Base-by-base conservation (phyloP, 2,329 filamentous ascomycete genomes). In the Xylariaceae sp. region DNA sequence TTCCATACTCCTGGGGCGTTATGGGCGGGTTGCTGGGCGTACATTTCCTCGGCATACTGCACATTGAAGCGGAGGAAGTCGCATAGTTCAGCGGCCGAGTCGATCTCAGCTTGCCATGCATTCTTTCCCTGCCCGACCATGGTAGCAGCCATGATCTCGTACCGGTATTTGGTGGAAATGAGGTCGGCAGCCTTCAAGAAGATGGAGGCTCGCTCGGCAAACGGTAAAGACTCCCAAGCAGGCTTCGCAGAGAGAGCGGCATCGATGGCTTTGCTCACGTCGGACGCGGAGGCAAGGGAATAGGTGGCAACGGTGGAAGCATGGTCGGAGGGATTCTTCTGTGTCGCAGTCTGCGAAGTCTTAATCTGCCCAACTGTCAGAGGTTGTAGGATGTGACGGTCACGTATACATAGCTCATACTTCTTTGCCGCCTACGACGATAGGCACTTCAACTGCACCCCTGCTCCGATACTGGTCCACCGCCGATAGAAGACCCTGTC, bases 81-180 rank as follows among this genome's bases (percentile, higher is more conserved):
- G 53, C 79, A 83, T 53, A 94, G 68, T 72, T 98, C 92, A 7
- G 90, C 90, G 13, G 90, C 90, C 27, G 89, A 77, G 64, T 97
- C 90, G 49, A 97, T 97, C 73, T 98, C 90, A n/a, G 92, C 90
- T 67, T 98, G 90, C 88, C 88, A 97, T 33, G 87, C 88, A 63
- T 96, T 97, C 78, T 97, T 97, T 56, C 92, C 90, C 67, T 98
- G 90, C 45, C 90, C 92, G 21, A 95, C 72, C 79, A 97, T 95
- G 11, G 92, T 96, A 31, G 88, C 80, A 6, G 92, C 90, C 85
- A 97, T 94, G 54, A 98, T 78, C 40, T 96, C 88, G 66, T 95
- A 96, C 59, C 92, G 79, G 68, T 98, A 97, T 69, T 97, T 97
- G 49, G 78, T 85, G 38, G 85, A 73, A 52, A 98, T 79, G 47